Percentiles rank a stretch among this genome's conserved stretches.
Evolutionary conservation across 2,329 filamentous ascomycete species (phyloP).

Genomic region (Seiridium unicorne): DNA sequence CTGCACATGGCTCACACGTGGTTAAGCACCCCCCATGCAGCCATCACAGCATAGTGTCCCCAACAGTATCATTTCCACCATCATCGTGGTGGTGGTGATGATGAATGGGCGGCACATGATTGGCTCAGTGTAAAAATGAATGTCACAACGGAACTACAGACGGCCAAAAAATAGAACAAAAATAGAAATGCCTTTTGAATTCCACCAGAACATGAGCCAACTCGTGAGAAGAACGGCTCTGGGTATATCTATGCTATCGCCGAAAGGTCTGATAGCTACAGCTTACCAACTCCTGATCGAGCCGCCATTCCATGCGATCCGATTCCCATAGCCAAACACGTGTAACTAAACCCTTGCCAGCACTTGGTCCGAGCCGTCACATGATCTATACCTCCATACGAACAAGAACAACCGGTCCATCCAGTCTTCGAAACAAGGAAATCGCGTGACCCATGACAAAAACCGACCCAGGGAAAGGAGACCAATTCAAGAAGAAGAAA

Average conservation of each 20-base stretch:
- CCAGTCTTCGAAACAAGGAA: neutral
- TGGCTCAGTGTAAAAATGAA: too few species aligned
- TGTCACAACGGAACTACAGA: too few species aligned
- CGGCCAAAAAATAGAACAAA: neutral
- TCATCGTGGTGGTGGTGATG: too few species aligned
- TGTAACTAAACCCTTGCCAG: slow-evolving; percentile 29
- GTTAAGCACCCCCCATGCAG: neutral
- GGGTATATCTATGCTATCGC: slow-evolving; percentile 19
- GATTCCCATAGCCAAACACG: slow-evolving; percentile 12
- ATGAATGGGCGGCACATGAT: too few species aligned
- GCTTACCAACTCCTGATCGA: slow-evolving; percentile 3
- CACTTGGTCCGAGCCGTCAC: slow-evolving; percentile 34
- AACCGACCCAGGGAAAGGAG: neutral
- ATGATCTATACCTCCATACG: slow-evolving; percentile 22
- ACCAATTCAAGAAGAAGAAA: neutral
- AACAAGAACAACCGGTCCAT: neutral
- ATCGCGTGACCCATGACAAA: slow-evolving; percentile 7
- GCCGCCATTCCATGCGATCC: slow-evolving; percentile 17
- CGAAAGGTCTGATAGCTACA: neutral
- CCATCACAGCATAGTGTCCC: neutral
- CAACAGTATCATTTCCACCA: neutral
- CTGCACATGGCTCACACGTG: neutral
- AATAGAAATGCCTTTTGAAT: neutral
- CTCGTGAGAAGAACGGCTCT: slow-evolving; percentile 11
- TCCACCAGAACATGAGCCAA: slow-evolving; percentile 10